A percentile compares a stretch with the other conserved stretches of the same genome.
Conservation (phyloP, 2,329 filamentous ascomycete genomes). For the Trichophaea hybrida region DNA sequence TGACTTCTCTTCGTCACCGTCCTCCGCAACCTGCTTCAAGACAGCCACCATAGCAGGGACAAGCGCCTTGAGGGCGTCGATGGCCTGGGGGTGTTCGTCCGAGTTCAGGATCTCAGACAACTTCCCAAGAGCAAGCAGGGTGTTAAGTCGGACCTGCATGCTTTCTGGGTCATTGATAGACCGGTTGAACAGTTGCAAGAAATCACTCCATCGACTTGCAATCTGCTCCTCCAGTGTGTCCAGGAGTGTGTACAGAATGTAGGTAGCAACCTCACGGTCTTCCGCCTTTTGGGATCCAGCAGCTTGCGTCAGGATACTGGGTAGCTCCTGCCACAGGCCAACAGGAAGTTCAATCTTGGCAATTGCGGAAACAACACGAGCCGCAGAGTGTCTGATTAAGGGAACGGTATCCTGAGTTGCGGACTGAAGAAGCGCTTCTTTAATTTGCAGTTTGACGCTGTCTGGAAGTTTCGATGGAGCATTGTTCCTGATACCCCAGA, state of each 20-base stretch:
- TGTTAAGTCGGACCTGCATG: slow-evolving; percentile 85
- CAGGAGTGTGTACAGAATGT: slow-evolving; percentile 81
- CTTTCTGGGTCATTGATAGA: slow-evolving; percentile 86
- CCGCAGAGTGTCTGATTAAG: slow-evolving; percentile 69
- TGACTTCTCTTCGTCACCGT: slow-evolving; percentile 69
- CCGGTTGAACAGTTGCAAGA: slow-evolving; percentile 70
- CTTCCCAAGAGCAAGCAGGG: slow-evolving; percentile 76
- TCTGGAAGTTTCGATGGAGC: slow-evolving; percentile 44
- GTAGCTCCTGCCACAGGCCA: slow-evolving; percentile 70
- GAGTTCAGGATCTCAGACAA: slow-evolving; percentile 76
- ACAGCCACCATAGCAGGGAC: slow-evolving; percentile 82
- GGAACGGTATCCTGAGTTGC: slow-evolving; percentile 65
- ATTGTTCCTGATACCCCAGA: slow-evolving; percentile 46
- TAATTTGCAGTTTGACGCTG: slow-evolving; percentile 64
- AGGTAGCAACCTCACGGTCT: slow-evolving; percentile 80
- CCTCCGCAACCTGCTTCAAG: slow-evolving; percentile 67
- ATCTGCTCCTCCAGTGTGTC: slow-evolving; percentile 79
- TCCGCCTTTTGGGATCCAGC: slow-evolving; percentile 58
- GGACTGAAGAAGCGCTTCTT: slow-evolving; percentile 69
- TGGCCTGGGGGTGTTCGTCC: slow-evolving; percentile 62
- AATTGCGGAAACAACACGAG: slow-evolving; percentile 75
- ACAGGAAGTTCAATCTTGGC: slow-evolving; percentile 76
- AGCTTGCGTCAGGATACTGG: slow-evolving; percentile 64
- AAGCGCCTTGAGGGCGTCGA: slow-evolving; percentile 62
- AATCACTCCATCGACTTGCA: slow-evolving; percentile 60